phyloP scores from a whole-genome alignment of 2,329 filamentous ascomycete species.

The Chalaropsis ovoidea region DNA sequence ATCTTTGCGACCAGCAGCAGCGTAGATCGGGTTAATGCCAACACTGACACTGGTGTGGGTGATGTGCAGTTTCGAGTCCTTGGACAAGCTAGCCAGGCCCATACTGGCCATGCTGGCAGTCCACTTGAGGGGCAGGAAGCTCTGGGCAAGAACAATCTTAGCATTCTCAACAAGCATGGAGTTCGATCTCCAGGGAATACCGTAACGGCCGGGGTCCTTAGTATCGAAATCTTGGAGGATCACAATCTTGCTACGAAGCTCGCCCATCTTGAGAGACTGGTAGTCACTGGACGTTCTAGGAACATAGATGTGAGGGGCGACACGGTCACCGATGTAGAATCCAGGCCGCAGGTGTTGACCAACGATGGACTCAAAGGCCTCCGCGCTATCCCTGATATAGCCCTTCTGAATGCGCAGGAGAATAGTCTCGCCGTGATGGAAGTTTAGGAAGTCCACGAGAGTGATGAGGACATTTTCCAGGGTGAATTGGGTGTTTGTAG shows the following conservation, averaged over 20 bases:
- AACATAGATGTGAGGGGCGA: constrained; percentile 32
- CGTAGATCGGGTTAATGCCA: constrained; percentile 36
- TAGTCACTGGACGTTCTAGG: constrained; percentile 29
- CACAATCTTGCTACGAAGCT: constrained; percentile 38
- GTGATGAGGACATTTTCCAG: constrained; percentile 36
- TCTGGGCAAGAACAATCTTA: constrained; percentile 36
- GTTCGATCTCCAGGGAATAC: constrained; percentile 37
- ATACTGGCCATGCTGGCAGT: constrained; percentile 32
- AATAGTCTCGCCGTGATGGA: constrained; percentile 35
- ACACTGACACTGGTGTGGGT: not conserved
- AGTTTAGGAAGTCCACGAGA: constrained; percentile 38
- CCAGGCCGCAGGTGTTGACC: constrained; percentile 34
- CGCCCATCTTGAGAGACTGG: constrained; percentile 34
- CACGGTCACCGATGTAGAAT: constrained; percentile 32
- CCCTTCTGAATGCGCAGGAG: constrained; percentile 44
- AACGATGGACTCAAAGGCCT: constrained; percentile 39
- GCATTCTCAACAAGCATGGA: constrained; percentile 40
- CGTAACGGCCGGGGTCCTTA: constrained; percentile 31
- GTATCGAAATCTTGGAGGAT: constrained; percentile 38
- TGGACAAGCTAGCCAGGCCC: constrained; percentile 32
- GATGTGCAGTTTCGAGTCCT: constrained; percentile 30
- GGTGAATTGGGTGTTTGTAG: constrained; percentile 37
- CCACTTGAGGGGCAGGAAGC: constrained; percentile 38
- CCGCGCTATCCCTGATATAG: constrained; percentile 28
- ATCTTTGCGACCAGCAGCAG: constrained; percentile 38